These are phyloP conservation scores for Pichia sp. DNA, from an alignment of 1,139 yeast genomes.

Conservation along the genomic window DNA sequence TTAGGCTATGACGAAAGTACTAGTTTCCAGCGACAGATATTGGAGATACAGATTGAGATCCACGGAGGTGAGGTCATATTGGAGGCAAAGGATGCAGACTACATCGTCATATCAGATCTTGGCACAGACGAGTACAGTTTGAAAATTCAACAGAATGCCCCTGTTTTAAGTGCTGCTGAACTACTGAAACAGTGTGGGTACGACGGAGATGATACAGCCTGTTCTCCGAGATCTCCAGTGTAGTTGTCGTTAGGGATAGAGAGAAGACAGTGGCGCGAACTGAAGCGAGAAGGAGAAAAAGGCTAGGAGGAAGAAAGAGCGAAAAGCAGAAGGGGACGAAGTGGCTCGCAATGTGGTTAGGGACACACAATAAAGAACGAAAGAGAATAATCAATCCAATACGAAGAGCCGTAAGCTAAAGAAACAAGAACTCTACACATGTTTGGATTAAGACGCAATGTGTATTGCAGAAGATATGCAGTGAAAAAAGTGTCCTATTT, in stretches of 20 bases:
- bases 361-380: background rate
- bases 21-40: constrained; percentile 7
- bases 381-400: background rate
- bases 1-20: constrained; percentile 13
- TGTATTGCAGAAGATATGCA: background rate
- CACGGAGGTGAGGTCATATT: constrained; percentile 35
- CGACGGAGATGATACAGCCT: background rate
- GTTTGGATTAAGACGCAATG: constrained; percentile 3
- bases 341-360: too few relatives aligned
- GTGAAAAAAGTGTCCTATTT: background rate
- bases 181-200: background rate
- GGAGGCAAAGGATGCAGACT: constrained; percentile 28
- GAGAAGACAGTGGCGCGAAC: background rate
- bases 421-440: background rate
- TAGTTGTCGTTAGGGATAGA: background rate
- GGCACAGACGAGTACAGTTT: background rate
- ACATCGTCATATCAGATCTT: constrained; percentile 25
- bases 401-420: background rate
- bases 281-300: background rate
- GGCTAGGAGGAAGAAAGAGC: background rate
- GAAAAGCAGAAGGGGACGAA: too few relatives aligned
- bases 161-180: background rate
- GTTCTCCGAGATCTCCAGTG: too few relatives aligned
- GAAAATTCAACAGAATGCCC: background rate
- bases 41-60: constrained; percentile 31